These are phyloP conservation scores for Kwoniella heveanensis DNA, from an alignment of 768 basidiomycete genomes.

Conservation along the genomic window DNA sequence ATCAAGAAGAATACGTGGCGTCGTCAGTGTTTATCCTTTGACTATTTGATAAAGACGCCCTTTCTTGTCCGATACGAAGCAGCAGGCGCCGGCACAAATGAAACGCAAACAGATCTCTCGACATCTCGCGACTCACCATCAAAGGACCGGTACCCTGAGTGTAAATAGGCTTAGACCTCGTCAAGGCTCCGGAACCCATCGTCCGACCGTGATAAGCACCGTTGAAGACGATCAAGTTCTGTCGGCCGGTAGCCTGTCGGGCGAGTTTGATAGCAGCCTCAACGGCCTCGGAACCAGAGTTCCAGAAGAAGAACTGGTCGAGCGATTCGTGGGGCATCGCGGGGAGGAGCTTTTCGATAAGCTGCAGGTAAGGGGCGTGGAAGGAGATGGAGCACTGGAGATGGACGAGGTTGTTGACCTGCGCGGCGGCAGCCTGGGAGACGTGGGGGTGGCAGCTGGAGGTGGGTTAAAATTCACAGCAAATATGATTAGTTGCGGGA, in stretches of 20 bases:
- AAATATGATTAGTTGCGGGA: too few species aligned
- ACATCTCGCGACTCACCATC: conserved; percentile 81
- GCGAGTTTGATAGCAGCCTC: conserved; percentile 90
- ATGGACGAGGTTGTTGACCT: conserved; percentile 48
- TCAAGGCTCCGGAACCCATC: conserved; percentile 88
- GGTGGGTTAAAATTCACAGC: too few species aligned
- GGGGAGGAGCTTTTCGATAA: conserved; percentile 81
- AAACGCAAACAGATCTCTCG: too few species aligned
- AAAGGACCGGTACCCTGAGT: conserved; percentile 74
- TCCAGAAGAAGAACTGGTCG: conserved; percentile 97
- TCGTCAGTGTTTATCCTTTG: too few species aligned
- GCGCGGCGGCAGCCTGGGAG: conserved; percentile 43
- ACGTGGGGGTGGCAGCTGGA: conserved; percentile 51
- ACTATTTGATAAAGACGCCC: too few species aligned
- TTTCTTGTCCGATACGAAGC: too few species aligned
- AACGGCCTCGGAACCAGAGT: conserved; percentile 90
- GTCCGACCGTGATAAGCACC: conserved; percentile 91
- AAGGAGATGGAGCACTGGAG: conserved; percentile 73
- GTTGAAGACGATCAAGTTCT: conserved; percentile 90
- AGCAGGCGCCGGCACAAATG: too few species aligned
- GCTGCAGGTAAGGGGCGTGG: conserved; percentile 79
- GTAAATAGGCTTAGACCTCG: conserved; percentile 91
- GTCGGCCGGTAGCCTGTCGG: conserved; percentile 71
- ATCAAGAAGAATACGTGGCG: background rate
- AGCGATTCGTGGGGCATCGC: conserved; percentile 88